phyloP scores from a whole-genome alignment of 2,329 filamentous ascomycete species.

The Aspergillus amoenus region DNA sequence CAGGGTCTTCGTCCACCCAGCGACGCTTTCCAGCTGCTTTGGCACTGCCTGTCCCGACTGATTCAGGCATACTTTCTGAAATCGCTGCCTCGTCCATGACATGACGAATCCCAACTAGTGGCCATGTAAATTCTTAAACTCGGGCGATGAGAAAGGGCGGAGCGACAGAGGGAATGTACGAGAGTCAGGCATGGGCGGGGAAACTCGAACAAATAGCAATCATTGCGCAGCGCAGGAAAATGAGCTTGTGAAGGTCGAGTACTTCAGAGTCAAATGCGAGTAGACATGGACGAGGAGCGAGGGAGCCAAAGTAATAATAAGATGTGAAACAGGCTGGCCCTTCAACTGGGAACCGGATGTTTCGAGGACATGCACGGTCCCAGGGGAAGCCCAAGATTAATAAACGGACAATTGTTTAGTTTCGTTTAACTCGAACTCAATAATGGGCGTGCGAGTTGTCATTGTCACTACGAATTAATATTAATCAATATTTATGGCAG shows the following conservation, averaged over 20 bases:
- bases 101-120: constrained; percentile 21
- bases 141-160: background rate
- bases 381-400: constrained; percentile 1
- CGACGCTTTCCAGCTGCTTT: constrained; percentile 11
- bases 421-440: constrained; percentile 1
- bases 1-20: constrained; percentile 10
- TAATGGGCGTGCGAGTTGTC: background rate
- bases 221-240: background rate
- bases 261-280: too few relatives aligned
- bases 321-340: constrained; percentile 2
- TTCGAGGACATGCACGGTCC: constrained; percentile 1
- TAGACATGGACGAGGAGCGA: background rate
- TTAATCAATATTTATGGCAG: background rate
- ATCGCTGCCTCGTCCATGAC: constrained; percentile 27
- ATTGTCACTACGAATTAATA: background rate
- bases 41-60: constrained; percentile 11
- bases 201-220: background rate
- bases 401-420: constrained; percentile 1
- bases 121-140: constrained; percentile 6
- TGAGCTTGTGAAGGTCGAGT: background rate
- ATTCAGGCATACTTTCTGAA: constrained; percentile 15
- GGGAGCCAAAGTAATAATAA: background rate
- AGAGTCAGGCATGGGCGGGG: constrained; percentile 2
- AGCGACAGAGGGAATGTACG: background rate
- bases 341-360: constrained; percentile 7